Base-by-base conservation (phyloP, 2,329 filamentous ascomycete genomes). In the Ceratocystis lukuohia region DNA sequence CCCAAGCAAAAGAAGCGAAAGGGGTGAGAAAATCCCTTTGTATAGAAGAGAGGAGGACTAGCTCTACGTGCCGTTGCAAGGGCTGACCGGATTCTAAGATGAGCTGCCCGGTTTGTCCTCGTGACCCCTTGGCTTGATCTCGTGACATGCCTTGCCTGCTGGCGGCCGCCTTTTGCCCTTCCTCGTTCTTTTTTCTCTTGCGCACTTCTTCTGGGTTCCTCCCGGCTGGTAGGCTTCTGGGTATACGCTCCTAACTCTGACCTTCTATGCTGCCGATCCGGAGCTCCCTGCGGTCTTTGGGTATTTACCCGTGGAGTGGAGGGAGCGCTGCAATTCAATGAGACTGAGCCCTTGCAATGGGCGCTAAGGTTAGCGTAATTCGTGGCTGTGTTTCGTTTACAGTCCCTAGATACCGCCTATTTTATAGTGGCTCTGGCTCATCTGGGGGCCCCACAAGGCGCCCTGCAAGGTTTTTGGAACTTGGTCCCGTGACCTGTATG, bases 121-220 rank as follows among this genome's bases (percentile, higher is more conserved):
- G 56, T 59, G 56, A 59, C 50, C 56, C 15, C 7, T 3, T 41
- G 10, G 28, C 4, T 25, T 25, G 56, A 30, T 59, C 56, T n/a
- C 56, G 56, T 59, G 56, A 59, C 56, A 30, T 59, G 25, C 56
- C 33, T 59, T 30, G 28, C 5, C 33, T 59, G 28, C 56, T 59
- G 56, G 25, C 6, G 50, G 12, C 22, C 25, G 50, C n/a, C n/a
- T 59, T 37, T 57, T 30, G 8, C 28, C 17, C 20, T 22, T 10
- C 22, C 33, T 28, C 15, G 28, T n/a, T n/a, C 33, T 59, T 59
- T 20, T 28, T 59, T 33, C 17, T 20, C 5, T 56, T 20, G 17
- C 8, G 28, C 25, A 15, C 30, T 59, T 17, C 17, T 57, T 33
- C 37, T 12, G 33, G 53, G 22, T 30, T 30, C 25, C 25, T 57